A percentile compares a stretch with the other conserved stretches of the same genome.
Conservation (phyloP, 768 basidiomycete genomes). For the Hypholoma fasciculare region DNA sequence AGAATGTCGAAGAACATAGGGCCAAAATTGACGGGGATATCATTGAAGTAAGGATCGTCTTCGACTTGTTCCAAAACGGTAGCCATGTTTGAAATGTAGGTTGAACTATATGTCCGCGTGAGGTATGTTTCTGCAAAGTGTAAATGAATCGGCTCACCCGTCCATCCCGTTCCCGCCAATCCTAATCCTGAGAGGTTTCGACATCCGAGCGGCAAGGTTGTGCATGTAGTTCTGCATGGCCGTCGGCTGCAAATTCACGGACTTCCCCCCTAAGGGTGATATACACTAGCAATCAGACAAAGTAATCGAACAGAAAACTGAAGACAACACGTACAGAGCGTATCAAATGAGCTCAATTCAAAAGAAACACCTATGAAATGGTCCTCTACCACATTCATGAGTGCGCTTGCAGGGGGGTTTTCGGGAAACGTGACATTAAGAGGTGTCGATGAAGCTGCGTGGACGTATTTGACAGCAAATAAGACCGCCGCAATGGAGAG, state of each 20-base stretch:
- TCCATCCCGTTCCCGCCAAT: constrained; percentile 43
- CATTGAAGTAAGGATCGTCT: constrained; percentile 36
- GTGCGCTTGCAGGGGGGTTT: constrained; percentile 17
- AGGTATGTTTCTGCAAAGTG: too few species aligned
- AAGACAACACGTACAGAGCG: constrained; percentile 14
- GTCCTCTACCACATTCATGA: constrained; percentile 31
- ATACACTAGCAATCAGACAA: constrained; percentile 13
- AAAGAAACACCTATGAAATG: constrained; percentile 39
- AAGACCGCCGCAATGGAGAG: too few species aligned
- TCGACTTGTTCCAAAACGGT: constrained; percentile 30
- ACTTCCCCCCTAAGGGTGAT: constrained; percentile 28
- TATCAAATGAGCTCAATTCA: constrained; percentile 37
- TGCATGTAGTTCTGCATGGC: constrained; percentile 38
- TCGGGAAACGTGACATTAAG: constrained; percentile 25
- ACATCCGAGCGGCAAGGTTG: constrained; percentile 29
- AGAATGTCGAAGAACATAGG: constrained; percentile 35
- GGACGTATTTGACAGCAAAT: too few species aligned
- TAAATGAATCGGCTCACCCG: constrained; percentile 18
- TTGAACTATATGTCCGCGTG: constrained; percentile 21
- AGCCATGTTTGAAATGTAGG: constrained; percentile 27
- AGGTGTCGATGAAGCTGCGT: not conserved
- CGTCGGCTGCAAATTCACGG: constrained; percentile 26
- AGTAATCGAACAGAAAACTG: constrained; percentile 9
- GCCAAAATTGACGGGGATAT: constrained; percentile 35
- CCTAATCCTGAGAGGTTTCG: constrained; percentile 35